Conservation (phyloP, 805 yeast genomes). For the Cephaloascus albidus region DNA sequence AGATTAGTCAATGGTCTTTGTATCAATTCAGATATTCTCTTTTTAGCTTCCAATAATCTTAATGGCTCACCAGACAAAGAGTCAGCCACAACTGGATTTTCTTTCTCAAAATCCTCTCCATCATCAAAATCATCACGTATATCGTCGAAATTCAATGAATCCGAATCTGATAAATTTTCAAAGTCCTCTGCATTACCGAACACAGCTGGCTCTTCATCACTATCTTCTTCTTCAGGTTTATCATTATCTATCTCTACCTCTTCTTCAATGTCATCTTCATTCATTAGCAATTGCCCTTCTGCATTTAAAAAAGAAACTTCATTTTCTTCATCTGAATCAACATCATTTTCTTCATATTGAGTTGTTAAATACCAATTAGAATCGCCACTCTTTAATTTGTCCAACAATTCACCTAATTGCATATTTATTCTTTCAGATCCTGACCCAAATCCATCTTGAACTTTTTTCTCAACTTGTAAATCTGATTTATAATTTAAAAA, state of each 20-base stretch:
- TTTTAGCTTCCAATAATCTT: constrained; percentile 20
- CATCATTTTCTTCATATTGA: constrained; percentile 47
- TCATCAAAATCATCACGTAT: constrained; percentile 41
- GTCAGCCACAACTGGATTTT: constrained; percentile 6
- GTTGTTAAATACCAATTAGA: constrained; percentile 55
- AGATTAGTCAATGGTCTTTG: constrained; percentile 55
- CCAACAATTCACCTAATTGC: constrained; percentile 39
- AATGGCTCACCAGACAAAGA: constrained; percentile 12
- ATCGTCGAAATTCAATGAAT: constrained; percentile 32
- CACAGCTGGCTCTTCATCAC: constrained; percentile 5
- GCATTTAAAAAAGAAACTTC: not conserved
- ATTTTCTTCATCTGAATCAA: constrained; percentile 7
- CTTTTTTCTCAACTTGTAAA: constrained; percentile 51
- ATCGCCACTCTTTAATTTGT: constrained; percentile 29
- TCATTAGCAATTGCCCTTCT: not conserved
- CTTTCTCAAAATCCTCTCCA: constrained; percentile 9
- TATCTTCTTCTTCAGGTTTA: constrained; percentile 5
- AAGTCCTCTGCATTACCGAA: constrained; percentile 8
- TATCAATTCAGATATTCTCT: constrained; percentile 38
- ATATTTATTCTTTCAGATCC: constrained; percentile 45
- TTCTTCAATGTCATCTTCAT: constrained; percentile 1
- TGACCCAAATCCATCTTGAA: constrained; percentile 58
- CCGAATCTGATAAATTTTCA: constrained; percentile 21
- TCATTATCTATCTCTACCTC: constrained; percentile 5
- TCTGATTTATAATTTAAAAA: constrained; percentile 23